Conservation (phyloP, 768 basidiomycete genomes). For the Tylopilus balloui region DNA sequence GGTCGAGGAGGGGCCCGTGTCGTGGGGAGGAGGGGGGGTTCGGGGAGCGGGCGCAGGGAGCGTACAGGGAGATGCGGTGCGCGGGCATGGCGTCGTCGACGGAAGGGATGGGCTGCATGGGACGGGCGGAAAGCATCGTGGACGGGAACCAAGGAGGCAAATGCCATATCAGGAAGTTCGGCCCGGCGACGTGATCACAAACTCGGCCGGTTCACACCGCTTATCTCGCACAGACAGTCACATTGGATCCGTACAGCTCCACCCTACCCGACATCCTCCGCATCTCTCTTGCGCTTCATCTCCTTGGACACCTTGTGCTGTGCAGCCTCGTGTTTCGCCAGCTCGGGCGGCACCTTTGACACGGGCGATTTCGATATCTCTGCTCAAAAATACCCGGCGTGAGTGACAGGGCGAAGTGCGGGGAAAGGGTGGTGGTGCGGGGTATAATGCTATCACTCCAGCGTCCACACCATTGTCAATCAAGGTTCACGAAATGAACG, state of each 20-base stretch:
- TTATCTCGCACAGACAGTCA: no score
- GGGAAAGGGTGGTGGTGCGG: conserved; percentile 9
- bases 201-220: conserved; percentile 17
- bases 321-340: conserved; percentile 88
- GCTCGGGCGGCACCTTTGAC: conserved; percentile 81
- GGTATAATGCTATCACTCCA: no score
- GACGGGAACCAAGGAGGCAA: not conserved
- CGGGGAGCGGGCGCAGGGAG: conserved; percentile 3
- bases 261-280: conserved; percentile 59
- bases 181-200: conserved; percentile 16
- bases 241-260: not conserved
- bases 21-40: conserved; percentile 16
- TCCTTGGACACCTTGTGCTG: conserved; percentile 88
- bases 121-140: conserved; percentile 37
- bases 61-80: conserved; percentile 28
- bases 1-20: conserved; percentile 80
- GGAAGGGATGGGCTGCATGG: conserved; percentile 30
- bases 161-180: conserved; percentile 18
- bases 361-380: conserved; percentile 94
- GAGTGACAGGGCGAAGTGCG: conserved; percentile 11
- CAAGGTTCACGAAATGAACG: no score
- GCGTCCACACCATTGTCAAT: no score
- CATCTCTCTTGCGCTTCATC: conserved; percentile 92
- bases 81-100: no score
- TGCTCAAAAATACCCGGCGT: conserved; percentile 28